phyloP scores from a whole-genome alignment of 805 yeast genomes.

The Spathaspora sp. region DNA sequence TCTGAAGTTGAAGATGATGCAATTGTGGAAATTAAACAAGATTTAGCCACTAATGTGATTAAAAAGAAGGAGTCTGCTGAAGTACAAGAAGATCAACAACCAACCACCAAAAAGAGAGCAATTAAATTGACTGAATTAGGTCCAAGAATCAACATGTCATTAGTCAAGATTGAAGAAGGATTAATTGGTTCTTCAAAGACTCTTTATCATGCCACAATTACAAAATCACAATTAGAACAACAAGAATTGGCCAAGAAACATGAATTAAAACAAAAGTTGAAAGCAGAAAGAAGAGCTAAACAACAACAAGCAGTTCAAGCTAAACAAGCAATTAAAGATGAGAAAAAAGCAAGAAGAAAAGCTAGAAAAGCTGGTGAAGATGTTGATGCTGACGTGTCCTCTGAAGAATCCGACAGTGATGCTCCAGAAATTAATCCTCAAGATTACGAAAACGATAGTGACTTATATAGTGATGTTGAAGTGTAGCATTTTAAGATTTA shows the following conservation, averaged over 20 bases:
- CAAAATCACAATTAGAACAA: constrained; percentile 60
- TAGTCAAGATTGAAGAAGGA: constrained; percentile 90
- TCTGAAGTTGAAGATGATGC: constrained; percentile 93
- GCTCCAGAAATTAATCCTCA: constrained; percentile 36
- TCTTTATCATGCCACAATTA: constrained; percentile 70
- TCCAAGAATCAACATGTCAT: constrained; percentile 74
- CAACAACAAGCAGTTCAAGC: constrained; percentile 77
- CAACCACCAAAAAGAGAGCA: constrained; percentile 61
- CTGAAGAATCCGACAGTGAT: constrained; percentile 18
- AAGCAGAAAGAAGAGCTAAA: constrained; percentile 67
- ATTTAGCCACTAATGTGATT: constrained; percentile 12
- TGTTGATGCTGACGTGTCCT: constrained; percentile 10
- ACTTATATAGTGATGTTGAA: constrained; percentile 38
- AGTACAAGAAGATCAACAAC: neutral
- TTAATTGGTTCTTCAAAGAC: constrained; percentile 81
- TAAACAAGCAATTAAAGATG: constrained; percentile 70
- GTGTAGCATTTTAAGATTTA: constrained; percentile 7
- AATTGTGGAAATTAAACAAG: constrained; percentile 55
- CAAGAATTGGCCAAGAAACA: constrained; percentile 65
- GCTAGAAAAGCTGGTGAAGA: constrained; percentile 43
- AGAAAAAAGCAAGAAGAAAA: constrained; percentile 66
- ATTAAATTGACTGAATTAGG: constrained; percentile 91
- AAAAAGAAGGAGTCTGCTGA: constrained; percentile 15
- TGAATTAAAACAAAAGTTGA: constrained; percentile 54
- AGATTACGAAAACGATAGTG: constrained; percentile 51